These are phyloP conservation scores for Penicilliopsis zonata DNA, from an alignment of 495 filamentous ascomycete species.

Conservation along the genomic window DNA sequence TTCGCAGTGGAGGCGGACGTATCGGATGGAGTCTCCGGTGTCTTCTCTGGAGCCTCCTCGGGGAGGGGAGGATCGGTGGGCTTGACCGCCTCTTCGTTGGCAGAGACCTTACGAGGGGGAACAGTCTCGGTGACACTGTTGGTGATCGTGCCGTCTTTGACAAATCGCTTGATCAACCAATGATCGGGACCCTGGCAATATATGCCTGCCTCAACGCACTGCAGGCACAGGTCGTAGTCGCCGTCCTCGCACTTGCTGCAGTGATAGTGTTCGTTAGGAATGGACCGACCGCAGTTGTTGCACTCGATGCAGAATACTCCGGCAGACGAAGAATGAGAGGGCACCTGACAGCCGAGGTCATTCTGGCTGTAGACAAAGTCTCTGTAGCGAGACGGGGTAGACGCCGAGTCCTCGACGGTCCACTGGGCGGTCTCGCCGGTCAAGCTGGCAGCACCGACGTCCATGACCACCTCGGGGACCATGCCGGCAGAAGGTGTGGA, in stretches of 20 bases:
- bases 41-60: conserved; percentile 3
- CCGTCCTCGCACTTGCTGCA: conserved; percentile 87
- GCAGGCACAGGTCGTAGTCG: conserved; percentile 85
- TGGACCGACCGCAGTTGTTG: conserved; percentile 72
- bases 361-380: conserved; percentile 20
- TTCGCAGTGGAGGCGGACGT: conserved; percentile 6
- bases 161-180: conserved; percentile 86
- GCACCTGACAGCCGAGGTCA: conserved; percentile 13
- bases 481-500: conserved; percentile 4
- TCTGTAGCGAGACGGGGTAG: conserved; percentile 14
- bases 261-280: conserved; percentile 80
- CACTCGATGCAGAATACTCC: conserved; percentile 65
- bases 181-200: conserved; percentile 68
- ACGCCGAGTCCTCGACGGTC: conserved; percentile 2
- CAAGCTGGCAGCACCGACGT: conserved; percentile 2
- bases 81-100: neutral
- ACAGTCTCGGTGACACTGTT: conserved; percentile 76
- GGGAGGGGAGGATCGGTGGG: too few species aligned
- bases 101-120: conserved; percentile 39
- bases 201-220: conserved; percentile 62
- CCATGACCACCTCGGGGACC: conserved; percentile 3
- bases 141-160: conserved; percentile 65
- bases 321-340: conserved; percentile 19
- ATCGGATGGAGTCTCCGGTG: conserved; percentile 3
- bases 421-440: conserved; percentile 3